These are phyloP conservation scores for Lichtheimia corymbifera DNA, from an alignment of 371 early-diverging fungal species.

Conservation along the genomic window DNA sequence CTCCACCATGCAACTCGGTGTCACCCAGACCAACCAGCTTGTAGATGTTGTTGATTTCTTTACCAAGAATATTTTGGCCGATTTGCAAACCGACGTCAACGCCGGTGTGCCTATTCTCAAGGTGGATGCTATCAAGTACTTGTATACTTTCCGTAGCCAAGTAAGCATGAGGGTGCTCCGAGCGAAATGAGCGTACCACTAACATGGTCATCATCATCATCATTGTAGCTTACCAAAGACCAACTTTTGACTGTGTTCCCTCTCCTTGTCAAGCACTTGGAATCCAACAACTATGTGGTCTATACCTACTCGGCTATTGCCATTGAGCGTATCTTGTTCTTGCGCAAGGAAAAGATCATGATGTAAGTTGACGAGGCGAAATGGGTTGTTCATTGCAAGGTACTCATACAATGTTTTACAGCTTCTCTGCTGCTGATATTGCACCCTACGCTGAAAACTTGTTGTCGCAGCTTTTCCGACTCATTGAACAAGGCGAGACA, in stretches of 20 bases:
- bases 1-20: constrained; percentile 70
- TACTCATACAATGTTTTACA: constrained; percentile 15
- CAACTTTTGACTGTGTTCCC: constrained; percentile 80
- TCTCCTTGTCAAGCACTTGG: constrained; percentile 78
- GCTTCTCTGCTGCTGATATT: constrained; percentile 73
- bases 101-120: constrained; percentile 85
- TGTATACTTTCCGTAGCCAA: constrained; percentile 92
- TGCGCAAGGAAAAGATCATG: constrained; percentile 68
- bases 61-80: constrained; percentile 76
- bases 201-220: constrained; percentile 1
- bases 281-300: constrained; percentile 80
- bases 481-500: constrained; percentile 66
- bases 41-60: constrained; percentile 87
- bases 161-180: constrained; percentile 20
- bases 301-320: constrained; percentile 92
- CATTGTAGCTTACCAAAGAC: constrained; percentile 65
- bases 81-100: constrained; percentile 74
- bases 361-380: constrained; percentile 44
- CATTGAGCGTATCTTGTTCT: constrained; percentile 87
- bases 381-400: background rate
- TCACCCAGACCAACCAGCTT: constrained; percentile 74
- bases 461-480: constrained; percentile 73
- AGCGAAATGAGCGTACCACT: background rate
- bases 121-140: constrained; percentile 91
- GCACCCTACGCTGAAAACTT: constrained; percentile 68